Evolutionary conservation across 305 asterid species (phyloP).

Genomic region (Coffea humblotiana): DNA sequence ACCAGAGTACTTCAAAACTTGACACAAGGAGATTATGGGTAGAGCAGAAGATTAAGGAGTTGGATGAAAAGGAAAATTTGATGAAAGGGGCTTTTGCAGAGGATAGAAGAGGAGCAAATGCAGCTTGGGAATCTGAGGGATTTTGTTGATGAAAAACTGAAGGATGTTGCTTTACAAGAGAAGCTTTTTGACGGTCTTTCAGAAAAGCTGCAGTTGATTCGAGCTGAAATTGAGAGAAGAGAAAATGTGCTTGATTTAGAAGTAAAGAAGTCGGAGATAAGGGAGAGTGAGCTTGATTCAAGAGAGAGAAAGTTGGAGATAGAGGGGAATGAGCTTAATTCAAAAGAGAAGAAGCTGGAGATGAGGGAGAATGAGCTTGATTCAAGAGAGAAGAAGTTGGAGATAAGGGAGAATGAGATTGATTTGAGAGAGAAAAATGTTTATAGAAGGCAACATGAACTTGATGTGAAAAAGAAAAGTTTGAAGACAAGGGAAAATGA

Average conservation of each 20-base stretch:
- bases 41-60: neutral
- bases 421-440: neutral
- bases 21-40: neutral
- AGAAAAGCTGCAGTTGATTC: neutral
- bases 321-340: neutral
- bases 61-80: neutral
- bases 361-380: neutral
- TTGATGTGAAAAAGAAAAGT: neutral
- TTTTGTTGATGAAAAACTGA: neutral
- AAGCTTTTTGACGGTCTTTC: neutral
- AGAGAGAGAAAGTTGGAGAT: neutral
- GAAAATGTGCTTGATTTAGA: neutral
- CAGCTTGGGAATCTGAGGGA: neutral
- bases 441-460: neutral
- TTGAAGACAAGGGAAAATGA: neutral
- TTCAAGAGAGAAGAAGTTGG: neutral
- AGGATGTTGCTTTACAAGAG: constrained; percentile 9
- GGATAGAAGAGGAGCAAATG: neutral
- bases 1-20: too few relatives aligned
- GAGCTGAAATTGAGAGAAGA: neutral
- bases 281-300: neutral
- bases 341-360: neutral
- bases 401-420: neutral
- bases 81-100: constrained; percentile 1
- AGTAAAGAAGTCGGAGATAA: neutral